A percentile compares a stretch with the other conserved stretches of the same genome.
Conservation (phyloP, 495 filamentous ascomycete species). For the Talaromyces proteolyticus region DNA sequence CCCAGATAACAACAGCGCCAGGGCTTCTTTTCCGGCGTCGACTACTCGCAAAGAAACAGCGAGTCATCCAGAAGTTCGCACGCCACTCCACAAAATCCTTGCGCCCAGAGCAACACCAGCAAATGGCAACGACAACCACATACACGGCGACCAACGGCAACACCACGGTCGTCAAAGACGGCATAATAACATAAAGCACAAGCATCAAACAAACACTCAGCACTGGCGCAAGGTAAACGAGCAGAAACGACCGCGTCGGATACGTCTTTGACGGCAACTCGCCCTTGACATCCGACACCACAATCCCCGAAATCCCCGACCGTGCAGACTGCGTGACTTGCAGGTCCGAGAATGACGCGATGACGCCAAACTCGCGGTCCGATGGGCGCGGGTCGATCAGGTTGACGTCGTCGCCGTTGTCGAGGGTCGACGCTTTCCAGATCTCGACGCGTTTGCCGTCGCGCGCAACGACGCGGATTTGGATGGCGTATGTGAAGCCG, state of each 20-base stretch:
- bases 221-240: not conserved
- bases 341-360: not conserved
- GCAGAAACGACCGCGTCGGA: not conserved
- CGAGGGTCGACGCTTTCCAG: constrained; percentile 1
- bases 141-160: not conserved
- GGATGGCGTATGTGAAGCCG: not conserved
- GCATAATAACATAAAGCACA: not conserved
- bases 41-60: not conserved
- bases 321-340: not conserved
- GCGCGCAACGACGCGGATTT: not conserved
- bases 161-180: not conserved
- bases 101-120: not conserved
- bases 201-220: not conserved
- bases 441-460: not conserved
- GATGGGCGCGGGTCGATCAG: not conserved
- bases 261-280: not conserved
- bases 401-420: not conserved
- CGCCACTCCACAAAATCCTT: not conserved
- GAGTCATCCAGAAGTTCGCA: constrained; percentile 1
- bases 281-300: not conserved
- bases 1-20: constrained; percentile 3
- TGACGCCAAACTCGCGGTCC: not conserved
- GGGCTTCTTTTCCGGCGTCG: not conserved
- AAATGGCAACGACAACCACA: not conserved
- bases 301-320: not conserved